phyloP scores from a whole-genome alignment of 306 rosid species.

The Comarum palustre region DNA sequence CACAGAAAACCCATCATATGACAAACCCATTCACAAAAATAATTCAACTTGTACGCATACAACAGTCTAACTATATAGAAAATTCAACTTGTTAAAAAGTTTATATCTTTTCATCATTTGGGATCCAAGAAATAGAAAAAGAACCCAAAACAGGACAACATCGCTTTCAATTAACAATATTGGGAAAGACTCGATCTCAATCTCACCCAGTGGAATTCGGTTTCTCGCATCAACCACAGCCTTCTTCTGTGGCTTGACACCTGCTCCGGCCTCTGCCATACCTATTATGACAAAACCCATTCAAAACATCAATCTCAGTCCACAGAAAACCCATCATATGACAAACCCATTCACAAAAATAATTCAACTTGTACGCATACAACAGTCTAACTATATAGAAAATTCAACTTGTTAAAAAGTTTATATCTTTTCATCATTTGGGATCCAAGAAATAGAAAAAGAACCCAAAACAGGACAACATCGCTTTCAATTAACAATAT shows the following conservation, averaged over 20 bases:
- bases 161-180: neutral
- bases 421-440: neutral
- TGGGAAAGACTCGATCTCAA: slow-evolving; percentile 37
- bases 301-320: neutral
- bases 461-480: neutral
- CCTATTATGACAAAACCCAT: slow-evolving; percentile 37
- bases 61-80: neutral
- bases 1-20: neutral
- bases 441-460: neutral
- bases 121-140: neutral
- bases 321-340: neutral
- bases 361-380: neutral
- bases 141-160: neutral
- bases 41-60: neutral
- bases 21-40: neutral
- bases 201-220: slow-evolving; percentile 69
- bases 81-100: neutral
- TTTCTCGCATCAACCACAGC: slow-evolving; percentile 49
- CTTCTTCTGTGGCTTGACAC: slow-evolving; percentile 57
- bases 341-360: neutral
- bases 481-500: neutral
- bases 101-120: neutral
- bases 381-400: neutral
- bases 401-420: neutral
- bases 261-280: slow-evolving; percentile 50